phyloP scores from a whole-genome alignment of 2,329 filamentous ascomycete species.

The Aureobasidium musti region DNA sequence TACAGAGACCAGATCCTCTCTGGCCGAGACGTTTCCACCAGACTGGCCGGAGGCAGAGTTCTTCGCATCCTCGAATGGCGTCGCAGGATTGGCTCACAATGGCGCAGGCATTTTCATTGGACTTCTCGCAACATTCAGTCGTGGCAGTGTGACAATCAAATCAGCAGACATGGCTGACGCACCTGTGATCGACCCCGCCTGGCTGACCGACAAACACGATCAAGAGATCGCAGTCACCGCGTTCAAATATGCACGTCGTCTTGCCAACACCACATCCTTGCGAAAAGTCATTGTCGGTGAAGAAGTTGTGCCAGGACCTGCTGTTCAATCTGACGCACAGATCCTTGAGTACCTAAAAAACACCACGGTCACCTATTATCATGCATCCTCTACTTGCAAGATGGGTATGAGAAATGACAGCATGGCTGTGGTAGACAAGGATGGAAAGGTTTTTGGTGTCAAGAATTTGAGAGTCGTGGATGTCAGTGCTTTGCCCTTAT shows the following conservation, averaged over 20 bases:
- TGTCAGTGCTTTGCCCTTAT: slow-evolving; percentile 32
- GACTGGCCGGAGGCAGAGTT: slow-evolving; percentile 39
- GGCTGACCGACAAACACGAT: slow-evolving; percentile 42
- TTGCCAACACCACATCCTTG: not conserved
- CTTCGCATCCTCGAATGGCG: slow-evolving; percentile 13
- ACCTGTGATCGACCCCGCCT: slow-evolving; percentile 43
- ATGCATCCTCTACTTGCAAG: slow-evolving; percentile 32
- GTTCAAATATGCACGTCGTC: slow-evolving; percentile 33
- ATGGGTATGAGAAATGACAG: slow-evolving; percentile 34
- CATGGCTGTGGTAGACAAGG: slow-evolving; percentile 34
- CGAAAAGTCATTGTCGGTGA: not conserved
- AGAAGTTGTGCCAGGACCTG: slow-evolving; percentile 28
- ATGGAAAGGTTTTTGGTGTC: slow-evolving; percentile 33
- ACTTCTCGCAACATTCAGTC: slow-evolving; percentile 41
- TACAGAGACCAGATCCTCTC: slow-evolving; percentile 29
- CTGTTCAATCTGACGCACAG: not conserved
- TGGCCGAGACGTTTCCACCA: slow-evolving; percentile 36
- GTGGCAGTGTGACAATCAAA: slow-evolving; percentile 42
- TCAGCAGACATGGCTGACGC: slow-evolving; percentile 36
- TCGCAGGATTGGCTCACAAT: not conserved
- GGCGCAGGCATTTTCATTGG: slow-evolving; percentile 30
- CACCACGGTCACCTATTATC: not conserved
- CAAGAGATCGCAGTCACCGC: slow-evolving; percentile 39
- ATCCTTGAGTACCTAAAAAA: not conserved
- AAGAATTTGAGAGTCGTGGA: not conserved